Evolutionary conservation across 306 rosid genomes (phyloP).

Genomic region (Cercis canadensis): DNA sequence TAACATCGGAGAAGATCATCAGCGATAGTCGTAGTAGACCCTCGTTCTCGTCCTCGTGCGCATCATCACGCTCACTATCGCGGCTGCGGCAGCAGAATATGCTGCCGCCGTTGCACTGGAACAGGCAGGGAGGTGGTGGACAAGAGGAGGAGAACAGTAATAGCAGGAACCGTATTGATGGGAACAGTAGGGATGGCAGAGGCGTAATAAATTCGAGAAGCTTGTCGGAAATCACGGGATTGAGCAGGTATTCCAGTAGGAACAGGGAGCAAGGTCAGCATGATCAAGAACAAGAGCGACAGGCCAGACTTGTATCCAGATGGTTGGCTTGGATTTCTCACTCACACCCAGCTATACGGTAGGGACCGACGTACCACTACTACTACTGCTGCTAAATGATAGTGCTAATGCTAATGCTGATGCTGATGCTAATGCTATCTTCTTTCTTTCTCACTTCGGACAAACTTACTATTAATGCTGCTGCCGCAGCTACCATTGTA

Average conservation of each 20-base stretch:
- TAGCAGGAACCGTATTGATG: neutral
- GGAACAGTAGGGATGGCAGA: constrained; percentile 46
- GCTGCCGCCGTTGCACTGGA: constrained; percentile 29
- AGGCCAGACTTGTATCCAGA: constrained; percentile 46
- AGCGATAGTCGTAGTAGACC: constrained; percentile 42
- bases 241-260: constrained; percentile 49
- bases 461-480: neutral
- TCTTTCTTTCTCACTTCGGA: neutral
- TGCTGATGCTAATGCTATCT: neutral
- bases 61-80: constrained; percentile 14
- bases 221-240: constrained; percentile 84
- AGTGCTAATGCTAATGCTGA: neutral
- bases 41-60: no score
- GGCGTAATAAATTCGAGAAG: constrained; percentile 63
- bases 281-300: constrained; percentile 34
- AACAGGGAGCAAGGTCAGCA: neutral
- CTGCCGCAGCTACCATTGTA: neutral
- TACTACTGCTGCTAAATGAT: no score
- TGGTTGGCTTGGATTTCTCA: constrained; percentile 68
- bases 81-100: constrained; percentile 26
- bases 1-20: constrained; percentile 77
- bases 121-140: neutral
- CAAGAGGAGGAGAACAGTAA: neutral
- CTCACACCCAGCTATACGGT: constrained; percentile 39
- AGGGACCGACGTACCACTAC: neutral